Conservation (phyloP, 345 rosid species). For the Eucalyptus pauciflora region DNA sequence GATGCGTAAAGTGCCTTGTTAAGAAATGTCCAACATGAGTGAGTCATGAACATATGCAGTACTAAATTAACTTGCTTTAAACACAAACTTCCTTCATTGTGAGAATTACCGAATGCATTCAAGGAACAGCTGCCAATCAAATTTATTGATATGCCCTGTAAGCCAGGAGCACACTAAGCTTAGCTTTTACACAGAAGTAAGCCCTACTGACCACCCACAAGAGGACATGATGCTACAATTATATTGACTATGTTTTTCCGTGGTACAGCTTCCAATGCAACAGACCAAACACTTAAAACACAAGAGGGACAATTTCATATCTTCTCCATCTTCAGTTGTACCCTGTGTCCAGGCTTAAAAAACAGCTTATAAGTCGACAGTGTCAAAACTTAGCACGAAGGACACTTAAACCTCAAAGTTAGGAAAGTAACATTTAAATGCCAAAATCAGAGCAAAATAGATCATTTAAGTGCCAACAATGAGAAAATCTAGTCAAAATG, state of each 20-base stretch:
- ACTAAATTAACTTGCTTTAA: not conserved
- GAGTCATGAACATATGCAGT: not conserved
- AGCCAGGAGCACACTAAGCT: not conserved
- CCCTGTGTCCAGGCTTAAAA: conserved; percentile 5
- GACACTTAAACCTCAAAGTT: no score
- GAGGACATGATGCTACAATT: not conserved
- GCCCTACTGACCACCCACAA: not conserved
- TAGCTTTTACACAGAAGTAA: not conserved
- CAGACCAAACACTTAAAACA: not conserved
- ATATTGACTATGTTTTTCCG: not conserved
- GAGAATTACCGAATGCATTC: not conserved
- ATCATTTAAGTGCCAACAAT: no score
- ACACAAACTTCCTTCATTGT: not conserved
- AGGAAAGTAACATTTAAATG: no score
- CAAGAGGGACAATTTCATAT: not conserved
- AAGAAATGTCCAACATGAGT: not conserved
- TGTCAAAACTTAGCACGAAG: no score
- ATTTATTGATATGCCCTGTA: not conserved
- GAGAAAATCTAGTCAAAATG: no score
- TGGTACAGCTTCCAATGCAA: not conserved
- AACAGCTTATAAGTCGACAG: not conserved
- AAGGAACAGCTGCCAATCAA: not conserved
- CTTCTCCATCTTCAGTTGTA: not conserved
- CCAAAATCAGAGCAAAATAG: no score
- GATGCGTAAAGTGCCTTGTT: not conserved